Evolutionary conservation across 2,329 filamentous ascomycete genomes (phyloP), one percentile per base, ranked within the genome.

Genomic region (Juglanconis sp.): DNA sequence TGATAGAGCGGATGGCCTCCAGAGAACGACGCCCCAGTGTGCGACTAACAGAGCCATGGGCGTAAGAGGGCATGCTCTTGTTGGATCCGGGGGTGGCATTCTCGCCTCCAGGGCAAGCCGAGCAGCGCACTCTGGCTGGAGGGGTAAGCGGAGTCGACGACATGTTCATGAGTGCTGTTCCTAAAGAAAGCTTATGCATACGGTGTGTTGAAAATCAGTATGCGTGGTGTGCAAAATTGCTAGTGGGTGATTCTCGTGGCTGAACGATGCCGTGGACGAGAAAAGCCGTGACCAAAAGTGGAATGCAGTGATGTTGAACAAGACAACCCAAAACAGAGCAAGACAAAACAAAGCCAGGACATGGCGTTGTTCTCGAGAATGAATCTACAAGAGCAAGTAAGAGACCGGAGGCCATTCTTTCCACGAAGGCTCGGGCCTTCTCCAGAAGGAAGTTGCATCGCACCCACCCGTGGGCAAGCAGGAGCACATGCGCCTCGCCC

Each of bases 1-100:
- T 53, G 31, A 58, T 53, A 40, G 58, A 61, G 53, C 58, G 57
- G 10, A 61, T 38, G 10, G 58, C 58, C 38, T 61, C 51, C n/a
- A 61, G 40, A 34, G 61, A 58, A 24, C 54, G 55, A n/a, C 49
- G 32, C 5, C 58, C 58, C 17, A 61, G 24, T 24, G 54, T 51
- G 31, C 47, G 54, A 47, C 57, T 4, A 11, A 56, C 38, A 9
- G 54, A 61, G 9, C 57, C 24, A 42, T 47, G 38, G 3, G 42
- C 24, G 8, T 17, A 32, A 5, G 53, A 36, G 13, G 17, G 13
- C 35, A 56, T 44, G 36, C 48, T 50, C 36, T 17, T 44, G n/a
- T 50, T 49, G 4, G 42, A 56, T 32, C 51, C 54, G n/a, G n/a
- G 57, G 8, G 49, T 50, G 15, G 35, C 47, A 30, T 63, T 61